These are phyloP conservation scores for Phialophora tarda DNA, from an alignment of 2,329 filamentous ascomycete genomes.

Conservation along the genomic window DNA sequence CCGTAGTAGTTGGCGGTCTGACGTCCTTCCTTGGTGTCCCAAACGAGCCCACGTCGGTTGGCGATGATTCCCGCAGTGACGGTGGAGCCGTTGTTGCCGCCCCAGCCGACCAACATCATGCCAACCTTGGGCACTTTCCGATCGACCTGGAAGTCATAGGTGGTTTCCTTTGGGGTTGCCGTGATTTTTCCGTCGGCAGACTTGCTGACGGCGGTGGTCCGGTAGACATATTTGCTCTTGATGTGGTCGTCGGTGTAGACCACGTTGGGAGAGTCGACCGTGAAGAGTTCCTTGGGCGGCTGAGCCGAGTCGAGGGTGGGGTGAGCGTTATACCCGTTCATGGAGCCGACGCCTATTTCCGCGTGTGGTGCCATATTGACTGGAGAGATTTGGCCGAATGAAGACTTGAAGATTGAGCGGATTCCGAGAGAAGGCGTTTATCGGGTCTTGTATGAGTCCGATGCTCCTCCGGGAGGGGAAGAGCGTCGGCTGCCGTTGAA, in stretches of 20 bases:
- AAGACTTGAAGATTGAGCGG: slow-evolving; percentile 47
- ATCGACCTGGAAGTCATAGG: slow-evolving; percentile 97
- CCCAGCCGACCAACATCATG: slow-evolving; percentile 97
- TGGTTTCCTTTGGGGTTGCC: slow-evolving; percentile 83
- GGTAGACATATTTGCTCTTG: slow-evolving; percentile 93
- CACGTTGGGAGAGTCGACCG: slow-evolving; percentile 90
- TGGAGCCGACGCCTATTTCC: slow-evolving; percentile 62
- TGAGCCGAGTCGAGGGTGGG: slow-evolving; percentile 49
- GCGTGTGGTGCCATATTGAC: slow-evolving; percentile 91
- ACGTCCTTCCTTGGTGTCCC: slow-evolving; percentile 91
- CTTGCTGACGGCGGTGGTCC: slow-evolving; percentile 82
- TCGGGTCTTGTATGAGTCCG: slow-evolving; percentile 59
- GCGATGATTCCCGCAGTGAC: slow-evolving; percentile 97
- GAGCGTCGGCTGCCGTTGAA: slow-evolving; percentile 96
- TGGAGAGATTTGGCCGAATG: slow-evolving; percentile 39
- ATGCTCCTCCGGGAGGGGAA: slow-evolving; percentile 82
- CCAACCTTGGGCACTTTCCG: slow-evolving; percentile 91
- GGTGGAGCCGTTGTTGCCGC: slow-evolving; percentile 97
- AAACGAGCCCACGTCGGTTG: slow-evolving; percentile 82
- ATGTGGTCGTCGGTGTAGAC: slow-evolving; percentile 87
- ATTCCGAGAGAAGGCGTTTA: slow-evolving; percentile 46
- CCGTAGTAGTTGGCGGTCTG: slow-evolving; percentile 96
- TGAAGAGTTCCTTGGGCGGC: slow-evolving; percentile 68
- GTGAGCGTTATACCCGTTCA: slow-evolving; percentile 58
- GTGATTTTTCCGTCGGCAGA: slow-evolving; percentile 76